These are phyloP conservation scores for Naganishia cerealis DNA, from an alignment of 1,284 basidiomycete species.

Conservation along the genomic window DNA sequence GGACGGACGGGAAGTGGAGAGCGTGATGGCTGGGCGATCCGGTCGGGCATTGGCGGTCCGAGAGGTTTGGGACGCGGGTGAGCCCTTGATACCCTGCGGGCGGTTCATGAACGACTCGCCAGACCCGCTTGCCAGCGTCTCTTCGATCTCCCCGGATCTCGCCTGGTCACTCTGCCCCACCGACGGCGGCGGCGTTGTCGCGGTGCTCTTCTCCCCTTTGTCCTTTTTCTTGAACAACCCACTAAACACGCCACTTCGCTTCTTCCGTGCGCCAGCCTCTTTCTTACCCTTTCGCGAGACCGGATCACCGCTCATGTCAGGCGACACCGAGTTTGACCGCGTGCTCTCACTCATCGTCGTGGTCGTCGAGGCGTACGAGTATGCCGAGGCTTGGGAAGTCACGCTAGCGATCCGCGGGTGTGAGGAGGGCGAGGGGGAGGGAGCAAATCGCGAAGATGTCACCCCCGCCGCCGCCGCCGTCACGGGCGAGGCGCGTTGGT, in stretches of 20 bases:
- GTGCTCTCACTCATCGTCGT: neutral
- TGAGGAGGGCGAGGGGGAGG: conserved; percentile 15
- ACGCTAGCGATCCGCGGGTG: conserved; percentile 7
- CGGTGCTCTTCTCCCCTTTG: conserved; percentile 46
- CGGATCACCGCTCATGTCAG: neutral
- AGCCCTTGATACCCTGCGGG: conserved; percentile 4
- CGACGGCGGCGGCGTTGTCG: neutral
- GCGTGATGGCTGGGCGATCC: conserved; percentile 40
- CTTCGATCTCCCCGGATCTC: neutral
- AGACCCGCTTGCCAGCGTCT: conserved; percentile 36
- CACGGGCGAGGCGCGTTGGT: conserved; percentile 10
- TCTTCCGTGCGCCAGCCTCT: conserved; percentile 43
- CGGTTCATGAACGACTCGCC: conserved; percentile 44
- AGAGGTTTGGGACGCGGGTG: conserved; percentile 16
- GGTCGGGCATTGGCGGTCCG: conserved; percentile 7
- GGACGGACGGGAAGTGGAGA: conserved; percentile 39
- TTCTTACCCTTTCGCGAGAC: conserved; percentile 26
- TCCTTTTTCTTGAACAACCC: conserved; percentile 71
- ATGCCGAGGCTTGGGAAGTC: conserved; percentile 15
- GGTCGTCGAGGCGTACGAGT: conserved; percentile 1
- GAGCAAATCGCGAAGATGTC: conserved; percentile 32
- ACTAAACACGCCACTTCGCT: conserved; percentile 56
- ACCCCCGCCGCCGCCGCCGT: neutral
- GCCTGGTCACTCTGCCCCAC: neutral
- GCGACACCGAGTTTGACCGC: conserved; percentile 17